These are phyloP conservation scores for Mortierella sp. DNA, from an alignment of 371 early-diverging fungal genomes.

Conservation along the genomic window DNA sequence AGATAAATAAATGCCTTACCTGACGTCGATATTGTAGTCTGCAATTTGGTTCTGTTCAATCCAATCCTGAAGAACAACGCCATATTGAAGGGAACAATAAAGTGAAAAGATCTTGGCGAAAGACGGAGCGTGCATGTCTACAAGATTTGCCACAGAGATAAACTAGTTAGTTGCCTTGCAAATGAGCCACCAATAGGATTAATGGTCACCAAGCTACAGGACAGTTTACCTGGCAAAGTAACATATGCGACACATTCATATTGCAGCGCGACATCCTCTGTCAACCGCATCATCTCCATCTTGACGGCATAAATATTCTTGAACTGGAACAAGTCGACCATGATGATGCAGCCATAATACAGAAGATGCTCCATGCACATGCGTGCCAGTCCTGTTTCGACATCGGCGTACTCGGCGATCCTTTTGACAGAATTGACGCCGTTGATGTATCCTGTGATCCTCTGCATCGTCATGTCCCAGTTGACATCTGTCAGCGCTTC, in stretches of 20 bases:
- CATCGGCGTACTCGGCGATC: slow-evolving; percentile 84
- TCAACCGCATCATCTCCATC: slow-evolving; percentile 70
- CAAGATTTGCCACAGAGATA: not conserved
- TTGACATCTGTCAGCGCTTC: slow-evolving; percentile 75
- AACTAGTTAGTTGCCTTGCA: not conserved
- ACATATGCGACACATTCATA: slow-evolving; percentile 80
- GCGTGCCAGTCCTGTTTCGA: slow-evolving; percentile 78
- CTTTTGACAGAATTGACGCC: slow-evolving; percentile 83
- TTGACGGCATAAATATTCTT: slow-evolving; percentile 86
- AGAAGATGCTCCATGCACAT: slow-evolving; percentile 86
- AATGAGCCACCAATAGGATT: not conserved
- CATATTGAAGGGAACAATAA: slow-evolving; percentile 82
- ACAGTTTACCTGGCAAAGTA: slow-evolving; percentile 65
- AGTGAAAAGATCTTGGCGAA: slow-evolving; percentile 79
- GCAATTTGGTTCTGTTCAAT: slow-evolving; percentile 78
- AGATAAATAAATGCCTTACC: slow-evolving; percentile 60
- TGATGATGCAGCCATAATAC: slow-evolving; percentile 87
- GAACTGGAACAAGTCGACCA: slow-evolving; percentile 93
- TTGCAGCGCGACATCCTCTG: slow-evolving; percentile 74
- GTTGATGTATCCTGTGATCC: slow-evolving; percentile 76
- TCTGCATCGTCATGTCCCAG: slow-evolving; percentile 90
- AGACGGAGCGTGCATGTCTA: slow-evolving; percentile 65
- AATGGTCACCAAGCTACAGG: not conserved
- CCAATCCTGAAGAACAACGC: slow-evolving; percentile 82
- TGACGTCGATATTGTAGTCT: slow-evolving; percentile 77